phyloP scores from a whole-genome alignment of 73 alveolate genomes.

The Durusdinium trenchii region DNA sequence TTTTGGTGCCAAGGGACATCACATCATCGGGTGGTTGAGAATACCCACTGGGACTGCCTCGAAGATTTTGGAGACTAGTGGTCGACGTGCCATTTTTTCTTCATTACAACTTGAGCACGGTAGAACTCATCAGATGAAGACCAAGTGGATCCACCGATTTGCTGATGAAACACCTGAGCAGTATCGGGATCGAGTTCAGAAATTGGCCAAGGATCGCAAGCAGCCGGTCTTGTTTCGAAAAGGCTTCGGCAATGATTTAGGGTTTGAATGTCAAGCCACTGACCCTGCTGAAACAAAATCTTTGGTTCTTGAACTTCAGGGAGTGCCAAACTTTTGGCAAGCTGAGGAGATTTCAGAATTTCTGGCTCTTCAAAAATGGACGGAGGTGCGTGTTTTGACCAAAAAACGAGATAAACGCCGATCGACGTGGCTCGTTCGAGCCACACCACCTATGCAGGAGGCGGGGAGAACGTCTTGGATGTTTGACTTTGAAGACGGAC shows the following conservation, averaged over 20 bases:
- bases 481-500: neutral
- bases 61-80: too few relatives aligned
- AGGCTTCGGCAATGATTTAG: neutral
- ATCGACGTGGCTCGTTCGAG: neutral
- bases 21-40: too few relatives aligned
- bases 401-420: neutral
- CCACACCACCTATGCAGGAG: neutral
- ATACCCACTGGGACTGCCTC: too few relatives aligned
- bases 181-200: neutral
- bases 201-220: neutral
- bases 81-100: too few relatives aligned
- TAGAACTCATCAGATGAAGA: too few relatives aligned
- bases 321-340: neutral
- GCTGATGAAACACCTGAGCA: neutral
- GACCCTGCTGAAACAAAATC: neutral
- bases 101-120: too few relatives aligned
- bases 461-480: neutral
- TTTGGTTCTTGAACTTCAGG: neutral
- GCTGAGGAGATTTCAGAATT: neutral
- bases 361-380: neutral
- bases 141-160: neutral
- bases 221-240: neutral
- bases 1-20: too few relatives aligned
- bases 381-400: neutral
- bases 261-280: neutral